Base-by-base conservation (phyloP, 2,329 filamentous ascomycete genomes). In the Fusarium sp. region DNA sequence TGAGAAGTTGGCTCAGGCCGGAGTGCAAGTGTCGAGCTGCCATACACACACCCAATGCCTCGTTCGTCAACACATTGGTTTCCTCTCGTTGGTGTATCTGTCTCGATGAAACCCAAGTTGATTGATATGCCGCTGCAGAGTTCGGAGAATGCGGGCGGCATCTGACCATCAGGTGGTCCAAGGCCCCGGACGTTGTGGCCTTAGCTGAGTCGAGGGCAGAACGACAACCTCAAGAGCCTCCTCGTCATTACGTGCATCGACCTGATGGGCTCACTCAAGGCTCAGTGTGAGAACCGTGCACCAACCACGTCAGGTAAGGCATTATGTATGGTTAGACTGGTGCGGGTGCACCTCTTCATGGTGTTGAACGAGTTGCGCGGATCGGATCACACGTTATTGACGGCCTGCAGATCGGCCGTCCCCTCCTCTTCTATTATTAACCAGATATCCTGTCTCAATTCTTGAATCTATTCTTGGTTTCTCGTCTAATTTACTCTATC, bases 361-460 rank as follows among this genome's bases (percentile, higher is more conserved):
- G 75, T 77, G 75, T 77, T 77, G 75, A 77, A 70, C 65, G 71
- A 66, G 69, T 77, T 67, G 72, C 68, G 73, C 66, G 67, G 69
- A 70, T 76, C 74, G 69, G 71, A 77, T 77, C 76, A 76, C 73
- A 77, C 76, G 74, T 77, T 77, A 50, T 70, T 60, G 59, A 76
- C 59, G 57, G 56, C 64, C 66, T 74, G 74, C 72, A 73, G 58
- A 72, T 71, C 59, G 47, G 38, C 70, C 62, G 39, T 72, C 66
- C 71, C 76, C 73, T 75, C 70, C 42, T 67, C 70, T 67, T 59
- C 52, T 71, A 63, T 70, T 71, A 71, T 74, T 71, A 71, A 72
- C 57, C 62, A 62, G 60, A 58, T 61, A 36, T 62, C 68, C 64
- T 65, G 65, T 55, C 59, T 54, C 55, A 27, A 64, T 50, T 62